phyloP scores from a whole-genome alignment of 148 eudicot genomes.

The Beta vulgaris region DNA sequence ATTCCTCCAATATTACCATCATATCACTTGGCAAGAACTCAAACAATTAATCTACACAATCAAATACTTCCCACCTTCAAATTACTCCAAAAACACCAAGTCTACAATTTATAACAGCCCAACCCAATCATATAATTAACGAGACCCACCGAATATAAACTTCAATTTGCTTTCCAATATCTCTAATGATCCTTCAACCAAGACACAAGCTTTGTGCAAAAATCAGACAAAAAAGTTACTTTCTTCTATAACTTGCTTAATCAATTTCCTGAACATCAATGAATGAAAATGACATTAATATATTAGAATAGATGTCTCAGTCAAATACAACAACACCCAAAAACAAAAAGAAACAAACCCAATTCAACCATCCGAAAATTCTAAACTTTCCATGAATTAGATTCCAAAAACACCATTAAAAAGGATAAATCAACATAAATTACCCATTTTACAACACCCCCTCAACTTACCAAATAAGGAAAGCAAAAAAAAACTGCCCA shows the following conservation, averaged over 20 bases:
- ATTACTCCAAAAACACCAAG: slow-evolving; percentile 3
- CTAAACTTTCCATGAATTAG: too few species aligned
- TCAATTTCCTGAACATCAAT: slow-evolving; percentile 25
- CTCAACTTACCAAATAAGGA: neutral
- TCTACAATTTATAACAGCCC: slow-evolving; percentile 19
- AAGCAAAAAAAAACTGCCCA: neutral
- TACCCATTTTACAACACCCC: neutral
- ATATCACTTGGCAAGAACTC: slow-evolving; percentile 21
- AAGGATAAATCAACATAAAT: slow-evolving; percentile 21
- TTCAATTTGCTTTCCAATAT: neutral
- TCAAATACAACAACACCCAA: slow-evolving; percentile 23
- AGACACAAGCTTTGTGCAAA: neutral
- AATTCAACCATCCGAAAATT: too few species aligned
- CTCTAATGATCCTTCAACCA: slow-evolving; percentile 16
- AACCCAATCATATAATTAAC: slow-evolving; percentile 2
- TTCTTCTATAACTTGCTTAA: slow-evolving; percentile 15
- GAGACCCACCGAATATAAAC: slow-evolving; percentile 20
- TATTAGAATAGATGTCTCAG: slow-evolving; percentile 3
- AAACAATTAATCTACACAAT: slow-evolving; percentile 12
- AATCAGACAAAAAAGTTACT: neutral
- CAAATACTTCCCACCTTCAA: neutral
- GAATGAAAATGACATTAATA: slow-evolving; percentile 22
- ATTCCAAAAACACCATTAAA: slow-evolving; percentile 5
- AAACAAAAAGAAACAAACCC: neutral
- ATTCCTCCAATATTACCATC: slow-evolving; percentile 4